Percentiles rank a stretch among this genome's conserved stretches.
phyloP scores from a whole-genome alignment of 306 rosid genomes.

The Oemleria cerasiformis region DNA sequence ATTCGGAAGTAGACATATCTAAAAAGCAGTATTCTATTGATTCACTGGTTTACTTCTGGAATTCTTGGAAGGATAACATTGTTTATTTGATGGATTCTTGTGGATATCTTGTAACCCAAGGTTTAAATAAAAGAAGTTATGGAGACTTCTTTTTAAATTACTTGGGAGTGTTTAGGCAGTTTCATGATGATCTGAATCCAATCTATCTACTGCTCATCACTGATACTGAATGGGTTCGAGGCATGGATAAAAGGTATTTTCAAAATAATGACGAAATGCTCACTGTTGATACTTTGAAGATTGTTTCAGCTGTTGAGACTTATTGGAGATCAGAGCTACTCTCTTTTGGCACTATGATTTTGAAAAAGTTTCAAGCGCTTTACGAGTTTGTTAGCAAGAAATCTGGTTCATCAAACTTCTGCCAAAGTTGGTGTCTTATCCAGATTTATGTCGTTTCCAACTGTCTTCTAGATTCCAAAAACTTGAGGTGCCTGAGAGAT shows the following conservation, averaged over 20 bases:
- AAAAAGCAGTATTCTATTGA: constrained; percentile 42
- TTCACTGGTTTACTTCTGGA: constrained; percentile 59
- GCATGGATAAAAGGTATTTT: constrained; percentile 18
- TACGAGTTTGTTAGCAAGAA: constrained; percentile 11
- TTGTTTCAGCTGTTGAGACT: constrained; percentile 34
- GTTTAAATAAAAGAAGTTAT: neutral
- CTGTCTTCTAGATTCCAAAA: constrained; percentile 12
- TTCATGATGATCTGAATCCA: constrained; percentile 6
- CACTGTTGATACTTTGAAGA: constrained; percentile 11
- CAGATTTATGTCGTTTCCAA: constrained; percentile 18
- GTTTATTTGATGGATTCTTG: constrained; percentile 32
- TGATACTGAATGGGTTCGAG: constrained; percentile 51
- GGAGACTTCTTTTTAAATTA: constrained; percentile 48
- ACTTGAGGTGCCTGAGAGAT: too few relatives aligned
- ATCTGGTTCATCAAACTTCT: constrained; percentile 8
- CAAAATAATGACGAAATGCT: constrained; percentile 33
- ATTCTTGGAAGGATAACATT: constrained; percentile 50
- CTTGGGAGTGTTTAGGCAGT: constrained; percentile 43
- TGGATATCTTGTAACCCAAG: constrained; percentile 24
- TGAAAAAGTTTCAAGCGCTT: constrained; percentile 35
- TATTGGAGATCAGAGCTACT: constrained; percentile 53
- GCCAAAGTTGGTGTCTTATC: constrained; percentile 1
- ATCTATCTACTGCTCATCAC: constrained; percentile 35
- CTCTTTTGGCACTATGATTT: constrained; percentile 36
- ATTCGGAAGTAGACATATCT: constrained; percentile 22